phyloP scores from a whole-genome alignment of 2,329 filamentous ascomycete genomes.

The Parafenestella ontariensis region DNA sequence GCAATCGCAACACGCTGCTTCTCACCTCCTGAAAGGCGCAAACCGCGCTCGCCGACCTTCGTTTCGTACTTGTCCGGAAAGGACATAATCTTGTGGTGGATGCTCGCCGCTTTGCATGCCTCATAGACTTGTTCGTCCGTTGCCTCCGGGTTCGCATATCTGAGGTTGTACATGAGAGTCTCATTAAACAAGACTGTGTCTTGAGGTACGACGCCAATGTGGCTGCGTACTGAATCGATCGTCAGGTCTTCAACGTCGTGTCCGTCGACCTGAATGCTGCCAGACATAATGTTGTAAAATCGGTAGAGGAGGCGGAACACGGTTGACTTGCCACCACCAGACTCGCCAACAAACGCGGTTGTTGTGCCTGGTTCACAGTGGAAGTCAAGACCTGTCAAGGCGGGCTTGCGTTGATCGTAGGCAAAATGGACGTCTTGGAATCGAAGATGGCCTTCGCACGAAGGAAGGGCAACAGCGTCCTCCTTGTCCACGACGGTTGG shows the following conservation, averaged over 20 bases:
- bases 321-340: constrained; percentile 95
- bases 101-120: constrained; percentile 85
- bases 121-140: constrained; percentile 82
- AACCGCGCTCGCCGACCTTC: constrained; percentile 87
- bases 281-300: constrained; percentile 87
- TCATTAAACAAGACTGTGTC: constrained; percentile 97
- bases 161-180: constrained; percentile 91
- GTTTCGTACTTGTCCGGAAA: constrained; percentile 90
- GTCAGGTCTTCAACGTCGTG: constrained; percentile 84
- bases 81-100: constrained; percentile 87
- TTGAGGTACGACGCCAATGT: constrained; percentile 96
- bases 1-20: constrained; percentile 95
- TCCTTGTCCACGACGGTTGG: constrained; percentile 86
- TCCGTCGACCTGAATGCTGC: constrained; percentile 84
- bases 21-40: constrained; percentile 87
- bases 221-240: constrained; percentile 88
- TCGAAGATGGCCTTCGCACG: constrained; percentile 80
- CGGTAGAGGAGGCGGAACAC: constrained; percentile 95
- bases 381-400: constrained; percentile 83
- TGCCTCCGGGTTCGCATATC: constrained; percentile 82
- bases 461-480: constrained; percentile 66
- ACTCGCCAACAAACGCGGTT: constrained; percentile 94
- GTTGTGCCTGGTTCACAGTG: constrained; percentile 88
- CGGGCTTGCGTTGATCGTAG: constrained; percentile 86
- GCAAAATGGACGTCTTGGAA: constrained; percentile 92